A percentile compares a stretch with the other conserved stretches of the same genome.
Evolutionary conservation across 345 rosid genomes (phyloP).

Genomic region (Melastoma malabathricum): DNA sequence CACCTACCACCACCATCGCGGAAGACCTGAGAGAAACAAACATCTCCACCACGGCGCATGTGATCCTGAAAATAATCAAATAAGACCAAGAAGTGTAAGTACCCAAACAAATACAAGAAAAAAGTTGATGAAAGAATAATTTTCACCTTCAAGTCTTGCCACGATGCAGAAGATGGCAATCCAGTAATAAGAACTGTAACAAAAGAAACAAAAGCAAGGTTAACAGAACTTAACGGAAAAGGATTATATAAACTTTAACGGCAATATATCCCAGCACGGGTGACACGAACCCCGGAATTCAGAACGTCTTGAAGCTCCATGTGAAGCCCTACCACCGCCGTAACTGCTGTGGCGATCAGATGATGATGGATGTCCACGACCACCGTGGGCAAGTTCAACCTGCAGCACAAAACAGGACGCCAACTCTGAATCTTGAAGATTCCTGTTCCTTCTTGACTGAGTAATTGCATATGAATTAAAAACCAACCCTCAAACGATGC

Average conservation of each 20-base stretch:
- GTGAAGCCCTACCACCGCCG: conserved; percentile 45
- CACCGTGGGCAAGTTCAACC: conserved; percentile 96
- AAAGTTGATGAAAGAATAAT: neutral
- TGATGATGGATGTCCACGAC: conserved; percentile 63
- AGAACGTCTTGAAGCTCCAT: conserved; percentile 65
- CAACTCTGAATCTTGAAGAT: no score
- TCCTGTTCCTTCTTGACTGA: no score
- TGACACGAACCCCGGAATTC: conserved; percentile 71
- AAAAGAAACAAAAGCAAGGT: neutral
- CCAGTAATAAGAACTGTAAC: conserved; percentile 76
- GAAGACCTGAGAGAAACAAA: conserved; percentile 86
- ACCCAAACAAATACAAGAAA: neutral
- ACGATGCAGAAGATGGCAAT: conserved; percentile 89
- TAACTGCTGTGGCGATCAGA: conserved; percentile 59
- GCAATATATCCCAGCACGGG: no score
- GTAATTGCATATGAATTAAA: no score
- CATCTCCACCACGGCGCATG: conserved; percentile 98
- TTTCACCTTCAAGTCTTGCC: conserved; percentile 98
- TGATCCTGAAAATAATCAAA: conserved; percentile 39
- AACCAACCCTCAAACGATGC: conserved; percentile 42
- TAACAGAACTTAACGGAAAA: neutral
- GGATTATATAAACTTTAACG: neutral
- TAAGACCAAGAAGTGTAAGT: neutral
- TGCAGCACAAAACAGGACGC: conserved; percentile 10
- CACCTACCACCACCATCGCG: conserved; percentile 71